Percentiles rank a stretch among this genome's conserved stretches.
Evolutionary conservation across 305 asterid genomes (phyloP).

Genomic region (Fraxinus nigra): DNA sequence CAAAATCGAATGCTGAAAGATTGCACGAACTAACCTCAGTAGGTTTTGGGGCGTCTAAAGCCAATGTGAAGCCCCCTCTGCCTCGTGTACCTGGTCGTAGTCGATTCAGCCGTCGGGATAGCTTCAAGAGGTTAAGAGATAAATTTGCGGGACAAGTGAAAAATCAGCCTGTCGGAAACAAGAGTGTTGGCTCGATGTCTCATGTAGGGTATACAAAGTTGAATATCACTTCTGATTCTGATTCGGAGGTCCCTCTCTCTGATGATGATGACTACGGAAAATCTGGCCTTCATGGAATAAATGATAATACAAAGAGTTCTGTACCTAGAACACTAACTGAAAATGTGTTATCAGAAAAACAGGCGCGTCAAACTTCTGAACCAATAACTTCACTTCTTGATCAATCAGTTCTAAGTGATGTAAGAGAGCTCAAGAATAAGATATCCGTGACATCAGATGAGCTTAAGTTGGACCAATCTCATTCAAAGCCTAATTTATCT

Average conservation of each 20-base stretch:
- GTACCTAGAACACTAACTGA: conserved; percentile 23
- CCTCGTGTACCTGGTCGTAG: conserved; percentile 68
- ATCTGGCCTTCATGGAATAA: conserved; percentile 18
- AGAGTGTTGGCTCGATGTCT: conserved; percentile 38
- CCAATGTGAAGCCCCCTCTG: conserved; percentile 67
- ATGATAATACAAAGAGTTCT: conserved; percentile 10
- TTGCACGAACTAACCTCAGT: conserved; percentile 45
- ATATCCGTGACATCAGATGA: conserved; percentile 27
- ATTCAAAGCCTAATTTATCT: conserved; percentile 26
- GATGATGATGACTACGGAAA: conserved; percentile 69
- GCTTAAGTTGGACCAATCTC: conserved; percentile 31
- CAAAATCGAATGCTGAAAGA: conserved; percentile 54
- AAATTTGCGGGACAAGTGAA: conserved; percentile 45
- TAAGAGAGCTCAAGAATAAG: conserved; percentile 23
- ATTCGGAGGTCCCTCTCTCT: conserved; percentile 63
- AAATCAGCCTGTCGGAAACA: conserved; percentile 22
- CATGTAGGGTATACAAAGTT: conserved; percentile 74
- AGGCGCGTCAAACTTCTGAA: conserved; percentile 24
- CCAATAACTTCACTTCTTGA: conserved; percentile 32
- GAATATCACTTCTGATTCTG: conserved; percentile 78
- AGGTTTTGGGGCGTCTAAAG: conserved; percentile 72
- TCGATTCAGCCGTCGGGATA: conserved; percentile 65
- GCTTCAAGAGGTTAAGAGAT: conserved; percentile 66
- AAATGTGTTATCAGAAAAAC: conserved; percentile 22
- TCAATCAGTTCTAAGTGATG: conserved; percentile 31